Evolutionary conservation across 2,329 filamentous ascomycete species (phyloP).

Genomic region (Kalmusia sp.): DNA sequence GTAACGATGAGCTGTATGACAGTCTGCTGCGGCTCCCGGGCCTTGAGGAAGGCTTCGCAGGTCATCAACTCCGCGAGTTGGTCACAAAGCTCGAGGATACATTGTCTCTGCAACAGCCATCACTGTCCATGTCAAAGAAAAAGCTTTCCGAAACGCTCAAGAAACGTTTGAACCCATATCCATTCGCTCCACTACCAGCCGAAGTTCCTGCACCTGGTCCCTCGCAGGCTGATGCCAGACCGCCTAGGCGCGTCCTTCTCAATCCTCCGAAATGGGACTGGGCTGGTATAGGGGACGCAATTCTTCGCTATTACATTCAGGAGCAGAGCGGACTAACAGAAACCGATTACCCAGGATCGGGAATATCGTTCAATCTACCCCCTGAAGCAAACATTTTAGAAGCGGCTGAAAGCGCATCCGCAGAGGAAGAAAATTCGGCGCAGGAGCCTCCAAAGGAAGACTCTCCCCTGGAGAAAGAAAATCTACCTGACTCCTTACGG

Average conservation of each 20-base stretch:
- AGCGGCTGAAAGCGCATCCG: slow-evolving; percentile 12
- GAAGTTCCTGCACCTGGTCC: slow-evolving; percentile 35
- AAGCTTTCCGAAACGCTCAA: slow-evolving; percentile 61
- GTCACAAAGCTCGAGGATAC: slow-evolving; percentile 61
- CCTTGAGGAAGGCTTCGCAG: slow-evolving; percentile 45
- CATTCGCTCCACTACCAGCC: slow-evolving; percentile 46
- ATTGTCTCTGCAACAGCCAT: slow-evolving; percentile 60
- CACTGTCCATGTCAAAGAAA: slow-evolving; percentile 58
- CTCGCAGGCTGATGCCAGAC: slow-evolving; percentile 21
- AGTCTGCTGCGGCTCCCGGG: slow-evolving; percentile 64
- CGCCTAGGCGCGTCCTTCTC: slow-evolving; percentile 46
- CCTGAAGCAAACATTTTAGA: slow-evolving; percentile 29
- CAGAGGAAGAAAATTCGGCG: slow-evolving; percentile 10
- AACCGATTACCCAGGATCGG: slow-evolving; percentile 44
- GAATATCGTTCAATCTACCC: slow-evolving; percentile 53
- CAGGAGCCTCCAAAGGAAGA: slow-evolving; percentile 14
- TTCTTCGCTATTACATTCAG: slow-evolving; percentile 52
- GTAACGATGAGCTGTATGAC: slow-evolving; percentile 64
- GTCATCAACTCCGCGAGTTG: slow-evolving; percentile 49
- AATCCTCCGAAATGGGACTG: slow-evolving; percentile 52
- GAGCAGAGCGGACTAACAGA: slow-evolving; percentile 47
- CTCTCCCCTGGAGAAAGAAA: slow-evolving; percentile 9
- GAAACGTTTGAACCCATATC: slow-evolving; percentile 62
- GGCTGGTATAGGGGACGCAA: slow-evolving; percentile 57
- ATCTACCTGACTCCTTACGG: neutral